Base-by-base conservation (phyloP, 345 rosid species). In the Hirschfeldia incana region DNA sequence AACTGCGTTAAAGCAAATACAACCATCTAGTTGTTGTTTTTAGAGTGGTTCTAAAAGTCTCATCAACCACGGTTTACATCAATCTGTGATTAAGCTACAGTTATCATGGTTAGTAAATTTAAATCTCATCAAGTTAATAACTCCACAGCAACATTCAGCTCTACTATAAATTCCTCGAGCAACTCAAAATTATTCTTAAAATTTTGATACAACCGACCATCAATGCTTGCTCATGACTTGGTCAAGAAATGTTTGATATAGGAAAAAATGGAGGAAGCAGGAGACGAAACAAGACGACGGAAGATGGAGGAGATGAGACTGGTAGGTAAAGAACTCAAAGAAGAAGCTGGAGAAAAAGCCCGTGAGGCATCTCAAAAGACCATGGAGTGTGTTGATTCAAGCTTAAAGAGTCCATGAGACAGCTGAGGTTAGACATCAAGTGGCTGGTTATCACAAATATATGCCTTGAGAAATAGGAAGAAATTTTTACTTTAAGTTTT, bases 281-380 rank as follows among this genome's bases (percentile, higher is more conserved):
- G 79, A 46, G 96, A 88, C 68, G 89, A 65, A 28, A 72, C 93
- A 0, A 79, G 89, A 39, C 58, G 89, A 39, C 58, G 65, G 8
- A 84, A 87, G 65, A 85, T 89, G 85, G 94, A 85, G 51, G 94
- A 87, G 12, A 53, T 87, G 88, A 85, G 72, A 74, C 8, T 87
- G 34, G 72, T 72, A 72, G 89, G 68, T 29, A 69, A 85, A 32
- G 86, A 76, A 36, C 12, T 0, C 16, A 72, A 81, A 44, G 70
- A 76, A 0, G 46, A 84, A 62, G 84, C 80, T 3, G 83, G 68
- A 28, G 37, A 29, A 10, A 73, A 26, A 32, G 74, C 69, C 0
- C 34, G 49, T 0, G 74, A 72, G 60, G 73, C 69, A 6, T 59
- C 78, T 44, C 78, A 73, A 49, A 61, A 61, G 70, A 36, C 78